phyloP scores from a whole-genome alignment of 495 filamentous ascomycete species.

The Aeminium ludgeri region DNA sequence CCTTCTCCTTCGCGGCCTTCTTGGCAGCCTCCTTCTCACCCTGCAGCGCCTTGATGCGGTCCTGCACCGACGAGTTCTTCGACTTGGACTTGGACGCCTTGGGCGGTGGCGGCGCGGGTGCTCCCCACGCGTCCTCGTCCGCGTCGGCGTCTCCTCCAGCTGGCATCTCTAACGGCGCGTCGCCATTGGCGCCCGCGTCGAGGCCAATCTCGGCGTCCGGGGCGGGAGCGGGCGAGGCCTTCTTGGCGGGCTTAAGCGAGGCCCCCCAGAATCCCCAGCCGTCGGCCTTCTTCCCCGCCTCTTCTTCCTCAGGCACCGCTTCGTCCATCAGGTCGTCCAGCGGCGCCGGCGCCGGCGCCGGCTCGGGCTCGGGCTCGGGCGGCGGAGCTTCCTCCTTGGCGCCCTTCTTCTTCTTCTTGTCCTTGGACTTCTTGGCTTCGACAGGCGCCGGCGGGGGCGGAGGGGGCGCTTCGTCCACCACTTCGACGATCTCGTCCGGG shows the following conservation, averaged over 20 bases:
- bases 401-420: slow-evolving; percentile 10
- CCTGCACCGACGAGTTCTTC: slow-evolving; percentile 15
- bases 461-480: slow-evolving; percentile 19
- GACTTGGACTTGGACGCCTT: slow-evolving; percentile 14
- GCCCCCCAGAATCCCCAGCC: slow-evolving; percentile 20
- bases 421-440: slow-evolving; percentile 16
- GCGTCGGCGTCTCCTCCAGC: slow-evolving; percentile 15
- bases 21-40: slow-evolving; percentile 12
- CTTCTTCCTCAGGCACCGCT: slow-evolving; percentile 1
- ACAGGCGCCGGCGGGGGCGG: too few relatives aligned
- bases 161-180: slow-evolving; percentile 16
- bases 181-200: slow-evolving; percentile 14
- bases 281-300: slow-evolving; percentile 4
- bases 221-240: slow-evolving; percentile 12
- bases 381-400: slow-evolving; percentile 8
- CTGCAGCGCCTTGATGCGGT: slow-evolving; percentile 22
- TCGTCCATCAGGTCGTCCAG: slow-evolving; percentile 6
- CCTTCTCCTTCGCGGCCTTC: slow-evolving; percentile 3
- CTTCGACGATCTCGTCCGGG: slow-evolving; percentile 21
- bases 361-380: too few relatives aligned
- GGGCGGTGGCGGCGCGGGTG: slow-evolving; percentile 6
- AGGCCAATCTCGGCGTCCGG: slow-evolving; percentile 17
- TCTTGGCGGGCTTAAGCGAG: slow-evolving; percentile 15
- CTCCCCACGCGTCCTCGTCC: slow-evolving; percentile 13
- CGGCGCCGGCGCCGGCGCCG: slow-evolving; percentile 2